These are phyloP conservation scores for Cystobasidium onofrii DNA, from an alignment of 768 basidiomycete genomes.

Conservation along the genomic window DNA sequence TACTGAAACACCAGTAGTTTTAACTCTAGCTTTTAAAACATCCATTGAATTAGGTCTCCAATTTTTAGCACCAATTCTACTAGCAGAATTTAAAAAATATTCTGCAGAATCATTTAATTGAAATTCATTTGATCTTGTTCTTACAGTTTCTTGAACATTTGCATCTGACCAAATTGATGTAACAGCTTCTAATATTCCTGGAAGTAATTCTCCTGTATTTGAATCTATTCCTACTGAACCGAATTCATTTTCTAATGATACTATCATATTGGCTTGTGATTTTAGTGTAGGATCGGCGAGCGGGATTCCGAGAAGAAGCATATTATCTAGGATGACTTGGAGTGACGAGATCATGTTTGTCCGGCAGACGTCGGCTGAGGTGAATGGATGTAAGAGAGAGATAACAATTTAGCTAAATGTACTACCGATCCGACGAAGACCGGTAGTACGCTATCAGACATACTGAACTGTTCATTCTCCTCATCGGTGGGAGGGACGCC, in stretches of 20 bases:
- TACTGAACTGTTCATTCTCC: conserved; percentile 26
- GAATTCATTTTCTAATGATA: conserved; percentile 22
- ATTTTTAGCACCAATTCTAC: conserved; percentile 1
- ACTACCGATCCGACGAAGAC: neutral
- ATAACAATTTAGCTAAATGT: neutral
- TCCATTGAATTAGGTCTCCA: conserved; percentile 31
- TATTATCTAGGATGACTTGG: conserved; percentile 28
- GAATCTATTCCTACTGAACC: conserved; percentile 24
- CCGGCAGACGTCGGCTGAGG: conserved; percentile 25
- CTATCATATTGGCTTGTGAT: neutral
- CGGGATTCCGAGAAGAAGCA: conserved; percentile 5
- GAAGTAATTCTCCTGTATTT: neutral
- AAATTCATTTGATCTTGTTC: conserved; percentile 20
- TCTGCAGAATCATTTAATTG: conserved; percentile 31
- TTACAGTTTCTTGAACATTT: neutral
- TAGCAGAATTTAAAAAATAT: conserved; percentile 19
- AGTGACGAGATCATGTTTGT: conserved; percentile 28
- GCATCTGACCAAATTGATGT: conserved; percentile 6
- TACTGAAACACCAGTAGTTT: conserved; percentile 28
- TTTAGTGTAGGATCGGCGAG: neutral
- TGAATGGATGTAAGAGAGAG: neutral
- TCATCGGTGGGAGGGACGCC: conserved; percentile 39
- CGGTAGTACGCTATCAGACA: neutral
- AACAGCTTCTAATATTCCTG: conserved; percentile 16
- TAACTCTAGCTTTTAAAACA: conserved; percentile 31